Conservation (phyloP, 768 basidiomycete species). For the Lactarius sanguifluus region DNA sequence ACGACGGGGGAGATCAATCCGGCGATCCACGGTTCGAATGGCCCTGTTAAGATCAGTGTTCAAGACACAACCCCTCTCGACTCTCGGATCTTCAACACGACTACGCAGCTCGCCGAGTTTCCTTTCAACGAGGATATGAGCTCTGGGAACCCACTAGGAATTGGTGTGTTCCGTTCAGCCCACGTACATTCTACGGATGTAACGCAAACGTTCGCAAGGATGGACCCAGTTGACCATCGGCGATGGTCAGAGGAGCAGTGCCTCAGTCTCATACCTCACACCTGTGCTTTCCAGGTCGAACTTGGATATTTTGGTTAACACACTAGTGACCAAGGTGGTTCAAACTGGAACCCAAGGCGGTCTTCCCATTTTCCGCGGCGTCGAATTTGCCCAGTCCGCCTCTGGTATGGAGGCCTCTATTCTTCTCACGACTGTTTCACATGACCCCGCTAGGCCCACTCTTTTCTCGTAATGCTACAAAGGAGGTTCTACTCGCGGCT, state of each 20-base stretch:
- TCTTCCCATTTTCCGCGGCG: slow-evolving; percentile 7
- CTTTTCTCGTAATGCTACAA: too few relatives aligned
- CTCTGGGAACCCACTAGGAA: slow-evolving; percentile 31
- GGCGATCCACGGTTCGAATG: slow-evolving; percentile 30
- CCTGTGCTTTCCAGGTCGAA: neutral
- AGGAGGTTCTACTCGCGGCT: too few relatives aligned
- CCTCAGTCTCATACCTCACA: neutral
- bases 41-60: slow-evolving; percentile 31
- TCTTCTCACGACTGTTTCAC: too few relatives aligned
- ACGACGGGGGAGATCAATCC: slow-evolving; percentile 32
- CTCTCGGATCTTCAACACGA: slow-evolving; percentile 19
- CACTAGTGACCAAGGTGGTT: neutral
- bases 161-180: slow-evolving; percentile 24
- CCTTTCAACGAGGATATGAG: slow-evolving; percentile 33
- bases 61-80: slow-evolving; percentile 12
- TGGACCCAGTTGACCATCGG: neutral
- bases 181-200: neutral
- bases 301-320: slow-evolving; percentile 3
- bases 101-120: slow-evolving; percentile 30
- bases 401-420: neutral
- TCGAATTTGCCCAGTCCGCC: neutral
- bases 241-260: neutral
- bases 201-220: neutral
- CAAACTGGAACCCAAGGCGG: neutral
- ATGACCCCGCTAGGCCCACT: too few relatives aligned